Base-by-base conservation (phyloP, 352 stramenopile species). In the Plasmopara viticola region DNA sequence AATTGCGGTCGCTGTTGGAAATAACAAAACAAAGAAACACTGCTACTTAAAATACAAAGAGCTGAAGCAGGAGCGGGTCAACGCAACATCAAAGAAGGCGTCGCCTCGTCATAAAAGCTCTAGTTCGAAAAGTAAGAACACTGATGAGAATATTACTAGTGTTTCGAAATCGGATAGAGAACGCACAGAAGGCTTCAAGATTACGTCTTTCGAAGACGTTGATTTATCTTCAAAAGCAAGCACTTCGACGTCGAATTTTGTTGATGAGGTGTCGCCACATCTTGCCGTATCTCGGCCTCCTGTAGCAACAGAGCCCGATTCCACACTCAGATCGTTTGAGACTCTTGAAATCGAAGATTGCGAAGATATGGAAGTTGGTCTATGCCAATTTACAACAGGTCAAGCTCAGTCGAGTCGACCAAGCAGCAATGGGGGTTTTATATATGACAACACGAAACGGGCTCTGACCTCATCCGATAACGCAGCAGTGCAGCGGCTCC, bases 11-110 rank as follows among this genome's bases (percentile, higher is more conserved):
- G 40, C 78, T 10, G 73, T 92, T 10, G 74, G 79, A 10, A 77
- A 72, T 39, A 60, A 61, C 0, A 87, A 84, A 49, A 70, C 62
- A n/a, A 90, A 90, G 44, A 88, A 88, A 55, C 66, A 88, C 38
- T 92, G 82, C 62, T 90, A 90, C 51, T 15, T 88, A 29, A 90
- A 92, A 61, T 92, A 92, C 66, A 92, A 92, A 58, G 67, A 87
- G 35, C 64, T 92, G 28, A 88, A 87, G 48, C 65, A 84, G 28
- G 72, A 84, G 44, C 83, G 78, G 34, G 60, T 53, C 3, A 76
- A 66, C 29, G 57, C 62, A 10, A 48, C 64, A 18, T 38, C 47
- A 15, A 69, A 68, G 28, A 74, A 65, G 18, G 43, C 54, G n/a
- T 68, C 61, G 9, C 48, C 64, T 39, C 61, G 51, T 44, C 43